Evolutionary conservation across 306 rosid species (phyloP), one percentile per base, ranked within the genome.

Genomic region (Corylus heterophylla): DNA sequence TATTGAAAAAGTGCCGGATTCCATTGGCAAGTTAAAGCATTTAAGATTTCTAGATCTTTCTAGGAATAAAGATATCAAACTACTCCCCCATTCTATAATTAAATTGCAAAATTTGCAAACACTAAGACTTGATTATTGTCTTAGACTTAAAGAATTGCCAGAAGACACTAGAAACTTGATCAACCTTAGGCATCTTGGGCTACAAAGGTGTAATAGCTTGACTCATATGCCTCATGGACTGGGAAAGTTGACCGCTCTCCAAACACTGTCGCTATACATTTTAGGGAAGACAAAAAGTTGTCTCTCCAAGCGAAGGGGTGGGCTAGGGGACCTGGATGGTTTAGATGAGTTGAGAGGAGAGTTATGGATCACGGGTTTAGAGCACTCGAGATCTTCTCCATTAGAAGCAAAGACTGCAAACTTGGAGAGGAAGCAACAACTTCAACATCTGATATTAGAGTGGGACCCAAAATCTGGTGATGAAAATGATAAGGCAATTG

Each of bases 121-220:
- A 9, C 50, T 67, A 18, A 14, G 4, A 35, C 18, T 35, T 18
- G 37, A 81, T 12, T 51, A 8, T 0, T 82, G 85, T 29, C 5
- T 14, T 18, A 0, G 1, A 2, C 78, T 82, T 48, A 44, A 54
- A 56, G 70, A 76, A 29, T 20, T 82, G 44, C 81, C 85, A 6
- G 45, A 56, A 22, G 31, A 76, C 20, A 22, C 77, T 3, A 3
- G 12, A 16, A 4, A n/a, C 2, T 17, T 51, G 67, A 27, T 50
- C 18, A 70, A 37, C 20, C 56, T 76, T 12, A 76, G 77, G 18
- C 77, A 76, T 80, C 81, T 86, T 54, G 12, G 11, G 8, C 7
- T 74, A 8, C 0, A 1, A 0, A 66, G 0, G 22, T 74, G 42
- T 12, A 0, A 1, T 18, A 12, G 50, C 48, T 71, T 20, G 27